A percentile compares a stretch with the other conserved stretches of the same genome.
Conservation (phyloP, 331 rosid genomes). For the Cydonia oblonga region DNA sequence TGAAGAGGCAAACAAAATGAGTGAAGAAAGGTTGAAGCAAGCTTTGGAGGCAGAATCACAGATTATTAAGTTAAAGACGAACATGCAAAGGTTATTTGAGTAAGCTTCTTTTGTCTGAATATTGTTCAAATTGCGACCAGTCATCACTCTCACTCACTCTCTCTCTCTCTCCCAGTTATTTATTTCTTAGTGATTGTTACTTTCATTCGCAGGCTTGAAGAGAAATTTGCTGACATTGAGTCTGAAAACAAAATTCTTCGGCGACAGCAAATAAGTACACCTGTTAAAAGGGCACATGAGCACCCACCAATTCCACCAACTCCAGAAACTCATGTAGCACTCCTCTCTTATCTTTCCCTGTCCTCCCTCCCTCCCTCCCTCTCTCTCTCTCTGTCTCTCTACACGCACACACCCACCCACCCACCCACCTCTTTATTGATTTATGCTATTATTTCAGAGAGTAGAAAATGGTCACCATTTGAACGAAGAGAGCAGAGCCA, state of each 20-base stretch:
- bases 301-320: constrained; percentile 46
- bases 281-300: constrained; percentile 51
- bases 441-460: constrained; percentile 33
- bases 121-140: not conserved
- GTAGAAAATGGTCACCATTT: constrained; percentile 70
- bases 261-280: constrained; percentile 48
- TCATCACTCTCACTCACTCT: constrained; percentile 4
- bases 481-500: constrained; percentile 41
- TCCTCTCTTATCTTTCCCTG: too few species aligned
- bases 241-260: constrained; percentile 82
- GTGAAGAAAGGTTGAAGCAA: constrained; percentile 94
- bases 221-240: constrained; percentile 71
- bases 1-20: constrained; percentile 71
- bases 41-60: constrained; percentile 90
- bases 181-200: constrained; percentile 15
- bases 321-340: constrained; percentile 10
- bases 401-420: too few species aligned
- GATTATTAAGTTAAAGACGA: constrained; percentile 79
- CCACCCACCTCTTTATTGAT: not conserved
- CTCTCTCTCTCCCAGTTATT: not conserved
- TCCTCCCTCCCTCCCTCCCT: not conserved
- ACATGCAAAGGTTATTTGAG: constrained; percentile 74
- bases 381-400: not conserved
- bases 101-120: constrained; percentile 17
- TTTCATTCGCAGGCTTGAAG: constrained; percentile 69